Base-by-base conservation (phyloP, 2,329 filamentous ascomycete species). In the Zymoseptoria crescenta region DNA sequence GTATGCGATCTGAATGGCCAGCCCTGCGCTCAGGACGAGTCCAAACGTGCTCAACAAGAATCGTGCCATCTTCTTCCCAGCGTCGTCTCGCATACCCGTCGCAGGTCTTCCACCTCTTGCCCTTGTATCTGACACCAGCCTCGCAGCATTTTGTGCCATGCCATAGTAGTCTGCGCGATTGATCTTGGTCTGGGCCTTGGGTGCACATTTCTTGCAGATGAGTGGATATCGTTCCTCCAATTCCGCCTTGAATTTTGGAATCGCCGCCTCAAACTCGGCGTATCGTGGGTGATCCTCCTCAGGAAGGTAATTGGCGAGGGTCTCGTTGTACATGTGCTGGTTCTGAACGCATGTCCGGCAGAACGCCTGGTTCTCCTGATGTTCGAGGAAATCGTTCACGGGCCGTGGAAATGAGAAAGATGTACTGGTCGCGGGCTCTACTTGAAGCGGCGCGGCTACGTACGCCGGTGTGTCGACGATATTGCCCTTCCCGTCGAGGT, bases 151-250 rank as follows among this genome's bases (percentile, higher is more conserved):
- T 52, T 68, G 60, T 19, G 68, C 67, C 48, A 69, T 64, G 52
- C 67, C 69, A 56, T 69, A 68, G 56, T 70, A 69, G 56, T 73
- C 70, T 54, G 69, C 66, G 10, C 65, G 60, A 50, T 73, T 65
- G 56, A 73, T 68, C 58, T 65, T 64, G 59, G 56, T 55, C 62
- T 87, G 83, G 21, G 93, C 92, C 61, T 79, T 83, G 5, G 86
- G 87, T 63, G 89, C 87, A 74, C 94, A 99, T 52, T 84, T 79
- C 62, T 82, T 82, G 76, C 94, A 99, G 59, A 96, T 87, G 70
- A 94, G 91, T 0, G 94, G 94, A 70, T 96, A 97, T 54, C 88
- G 83, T 67, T 84, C 80, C 75, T 96, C 92, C 19, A 96, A 79
- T 55, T 86, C 81, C 62, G 79, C 81, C 62, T 87, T 86, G 72